These are phyloP conservation scores for Trichoderma sp. DNA, from an alignment of 2,329 filamentous ascomycete genomes.

Conservation along the genomic window DNA sequence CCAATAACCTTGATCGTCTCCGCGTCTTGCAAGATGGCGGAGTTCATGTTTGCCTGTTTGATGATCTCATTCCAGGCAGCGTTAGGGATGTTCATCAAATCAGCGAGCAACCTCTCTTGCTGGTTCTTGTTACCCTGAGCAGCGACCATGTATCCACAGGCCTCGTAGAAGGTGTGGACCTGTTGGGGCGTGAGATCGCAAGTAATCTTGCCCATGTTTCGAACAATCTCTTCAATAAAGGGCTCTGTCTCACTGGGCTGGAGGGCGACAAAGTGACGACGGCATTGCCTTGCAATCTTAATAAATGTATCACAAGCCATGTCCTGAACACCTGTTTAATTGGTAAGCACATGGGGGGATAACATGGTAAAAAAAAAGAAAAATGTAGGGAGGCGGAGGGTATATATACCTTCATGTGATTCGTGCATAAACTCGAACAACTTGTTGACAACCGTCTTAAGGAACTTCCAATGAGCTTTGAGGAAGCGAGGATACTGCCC, in stretches of 20 bases:
- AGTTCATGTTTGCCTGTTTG: slow-evolving; percentile 77
- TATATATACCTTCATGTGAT: slow-evolving; percentile 77
- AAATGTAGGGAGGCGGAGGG: background rate
- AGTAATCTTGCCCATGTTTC: slow-evolving; percentile 93
- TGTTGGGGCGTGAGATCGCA: slow-evolving; percentile 93
- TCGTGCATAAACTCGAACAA: slow-evolving; percentile 99
- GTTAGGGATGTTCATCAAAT: slow-evolving; percentile 92
- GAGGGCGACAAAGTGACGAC: slow-evolving; percentile 92
- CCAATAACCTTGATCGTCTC: slow-evolving; percentile 98
- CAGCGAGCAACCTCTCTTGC: slow-evolving; percentile 85
- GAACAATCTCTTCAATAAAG: slow-evolving; percentile 97
- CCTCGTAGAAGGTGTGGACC: slow-evolving; percentile 98
- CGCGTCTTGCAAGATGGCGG: slow-evolving; percentile 80
- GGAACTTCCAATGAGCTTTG: slow-evolving; percentile 99
- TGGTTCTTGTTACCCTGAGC: slow-evolving; percentile 93
- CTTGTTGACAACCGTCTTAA: slow-evolving; percentile 99
- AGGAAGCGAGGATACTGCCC: slow-evolving; percentile 97
- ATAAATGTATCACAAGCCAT: slow-evolving; percentile 99
- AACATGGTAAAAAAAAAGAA: slow-evolving; percentile 28
- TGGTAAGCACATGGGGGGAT: background rate
- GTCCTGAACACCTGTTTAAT: slow-evolving; percentile 76
- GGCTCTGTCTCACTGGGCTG: slow-evolving; percentile 93
- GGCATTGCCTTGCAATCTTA: slow-evolving; percentile 98
- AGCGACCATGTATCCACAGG: slow-evolving; percentile 98
- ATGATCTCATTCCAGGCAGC: slow-evolving; percentile 96